Conservation (phyloP, 1,284 basidiomycete species). For the Papiliotrema flavescens region DNA sequence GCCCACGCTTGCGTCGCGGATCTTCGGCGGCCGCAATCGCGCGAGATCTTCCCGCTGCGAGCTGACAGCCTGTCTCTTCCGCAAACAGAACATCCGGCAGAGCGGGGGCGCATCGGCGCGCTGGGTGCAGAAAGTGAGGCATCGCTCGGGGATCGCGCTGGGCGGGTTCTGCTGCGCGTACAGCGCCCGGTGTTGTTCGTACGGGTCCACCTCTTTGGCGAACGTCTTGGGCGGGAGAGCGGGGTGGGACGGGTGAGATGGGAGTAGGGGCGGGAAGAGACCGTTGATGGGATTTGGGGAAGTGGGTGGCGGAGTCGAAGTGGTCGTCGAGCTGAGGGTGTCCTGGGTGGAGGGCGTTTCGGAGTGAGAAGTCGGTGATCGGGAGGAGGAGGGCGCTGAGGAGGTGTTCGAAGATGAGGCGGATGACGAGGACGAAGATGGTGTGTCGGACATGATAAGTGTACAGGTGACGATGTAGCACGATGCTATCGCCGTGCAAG, state of each 20-base stretch:
- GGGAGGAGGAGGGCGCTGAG: background rate
- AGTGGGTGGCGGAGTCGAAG: background rate
- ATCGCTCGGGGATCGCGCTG: slow-evolving; percentile 33
- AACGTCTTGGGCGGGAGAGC: slow-evolving; percentile 2
- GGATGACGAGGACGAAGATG: background rate
- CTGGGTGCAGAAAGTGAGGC: slow-evolving; percentile 40
- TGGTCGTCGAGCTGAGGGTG: background rate
- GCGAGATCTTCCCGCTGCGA: slow-evolving; percentile 26
- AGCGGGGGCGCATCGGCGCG: slow-evolving; percentile 24
- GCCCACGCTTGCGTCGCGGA: background rate
- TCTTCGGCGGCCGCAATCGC: slow-evolving; percentile 21
- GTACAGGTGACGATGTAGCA: too few species aligned
- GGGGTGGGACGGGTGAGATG: background rate
- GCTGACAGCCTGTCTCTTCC: slow-evolving; percentile 18
- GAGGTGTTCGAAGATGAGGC: background rate
- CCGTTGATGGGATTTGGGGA: background rate
- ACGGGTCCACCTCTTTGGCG: background rate
- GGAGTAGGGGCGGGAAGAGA: too few species aligned
- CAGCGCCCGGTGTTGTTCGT: background rate
- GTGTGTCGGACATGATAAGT: background rate
- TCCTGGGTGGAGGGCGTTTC: background rate
- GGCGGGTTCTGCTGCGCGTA: background rate
- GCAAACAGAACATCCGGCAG: slow-evolving; percentile 41
- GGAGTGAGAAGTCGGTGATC: background rate
- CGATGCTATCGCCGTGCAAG: too few species aligned